Percentiles rank a stretch among this genome's conserved stretches.
Conservation (phyloP, 345 rosid genomes). For the Punica granatum region DNA sequence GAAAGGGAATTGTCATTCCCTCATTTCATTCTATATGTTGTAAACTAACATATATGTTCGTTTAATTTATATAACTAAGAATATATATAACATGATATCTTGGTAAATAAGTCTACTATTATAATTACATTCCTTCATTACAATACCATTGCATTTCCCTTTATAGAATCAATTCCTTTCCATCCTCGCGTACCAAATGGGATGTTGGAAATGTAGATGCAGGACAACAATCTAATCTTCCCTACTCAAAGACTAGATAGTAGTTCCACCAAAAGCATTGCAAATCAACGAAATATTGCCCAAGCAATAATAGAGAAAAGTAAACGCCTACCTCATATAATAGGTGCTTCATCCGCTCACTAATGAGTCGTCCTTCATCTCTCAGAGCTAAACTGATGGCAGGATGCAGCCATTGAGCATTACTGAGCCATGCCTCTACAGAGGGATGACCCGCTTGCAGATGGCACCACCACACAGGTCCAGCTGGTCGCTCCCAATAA, state of each 20-base stretch:
- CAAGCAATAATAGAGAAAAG: neutral
- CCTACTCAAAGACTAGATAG: neutral
- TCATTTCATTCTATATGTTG: no score
- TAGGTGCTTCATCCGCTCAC: slow-evolving; percentile 92
- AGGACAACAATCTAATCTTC: neutral
- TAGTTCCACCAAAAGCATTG: neutral
- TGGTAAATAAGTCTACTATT: no score
- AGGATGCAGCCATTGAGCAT: slow-evolving; percentile 95
- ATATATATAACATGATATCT: no score
- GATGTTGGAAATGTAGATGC: no score
- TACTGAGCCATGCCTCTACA: slow-evolving; percentile 58
- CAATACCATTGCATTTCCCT: no score
- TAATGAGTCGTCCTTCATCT: slow-evolving; percentile 76
- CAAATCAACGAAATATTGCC: slow-evolving; percentile 3
- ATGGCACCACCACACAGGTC: slow-evolving; percentile 98
- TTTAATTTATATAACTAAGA: no score
- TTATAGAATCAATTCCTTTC: no score
- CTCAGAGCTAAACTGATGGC: slow-evolving; percentile 87
- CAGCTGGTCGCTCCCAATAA: slow-evolving; percentile 85
- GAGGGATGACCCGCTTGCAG: slow-evolving; percentile 49
- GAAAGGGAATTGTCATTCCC: no score
- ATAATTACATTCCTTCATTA: no score
- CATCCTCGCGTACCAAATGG: no score
- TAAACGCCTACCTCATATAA: slow-evolving; percentile 58
- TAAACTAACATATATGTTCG: no score